A percentile compares a stretch with the other conserved stretches of the same genome.
These are phyloP conservation scores for Lagenidium sp. DNA, from an alignment of 352 stramenopile species.

Conservation along the genomic window DNA sequence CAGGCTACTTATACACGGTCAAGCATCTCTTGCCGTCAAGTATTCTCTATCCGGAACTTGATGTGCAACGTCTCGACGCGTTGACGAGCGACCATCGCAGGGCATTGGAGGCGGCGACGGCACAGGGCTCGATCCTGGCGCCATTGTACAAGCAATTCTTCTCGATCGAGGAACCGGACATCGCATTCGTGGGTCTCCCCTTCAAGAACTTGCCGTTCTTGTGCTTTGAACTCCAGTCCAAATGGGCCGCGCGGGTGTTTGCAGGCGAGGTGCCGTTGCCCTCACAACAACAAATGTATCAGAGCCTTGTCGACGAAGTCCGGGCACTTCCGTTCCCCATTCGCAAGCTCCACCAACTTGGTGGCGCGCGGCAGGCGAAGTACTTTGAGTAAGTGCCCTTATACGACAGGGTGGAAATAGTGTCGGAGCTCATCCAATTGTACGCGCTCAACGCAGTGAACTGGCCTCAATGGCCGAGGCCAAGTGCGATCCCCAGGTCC, in stretches of 20 bases:
- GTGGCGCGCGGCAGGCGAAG: constrained; percentile 15
- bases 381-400: constrained; percentile 12
- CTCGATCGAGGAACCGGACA: constrained; percentile 61
- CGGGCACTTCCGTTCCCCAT: constrained; percentile 26
- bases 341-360: constrained; percentile 66
- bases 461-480: constrained; percentile 12
- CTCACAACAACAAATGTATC: constrained; percentile 63
- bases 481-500: constrained; percentile 30
- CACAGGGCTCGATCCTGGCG: constrained; percentile 28
- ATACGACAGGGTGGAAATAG: too few relatives aligned
- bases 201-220: constrained; percentile 77
- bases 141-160: constrained; percentile 76
- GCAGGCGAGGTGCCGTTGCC: constrained; percentile 23
- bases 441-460: too few relatives aligned
- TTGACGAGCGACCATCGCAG: constrained; percentile 14
- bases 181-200: constrained; percentile 60
- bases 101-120: constrained; percentile 24
- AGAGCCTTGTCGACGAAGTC: constrained; percentile 39
- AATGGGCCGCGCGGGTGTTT: constrained; percentile 62
- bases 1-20: constrained; percentile 60
- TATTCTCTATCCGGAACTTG: constrained; percentile 30
- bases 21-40: constrained; percentile 33
- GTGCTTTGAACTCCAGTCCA: constrained; percentile 71
- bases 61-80: constrained; percentile 1
- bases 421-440: too few relatives aligned